Percentiles rank a stretch among this genome's conserved stretches.
Conservation (phyloP, 192 early-diverging fungal genomes). For the Backusella morwellensis region DNA sequence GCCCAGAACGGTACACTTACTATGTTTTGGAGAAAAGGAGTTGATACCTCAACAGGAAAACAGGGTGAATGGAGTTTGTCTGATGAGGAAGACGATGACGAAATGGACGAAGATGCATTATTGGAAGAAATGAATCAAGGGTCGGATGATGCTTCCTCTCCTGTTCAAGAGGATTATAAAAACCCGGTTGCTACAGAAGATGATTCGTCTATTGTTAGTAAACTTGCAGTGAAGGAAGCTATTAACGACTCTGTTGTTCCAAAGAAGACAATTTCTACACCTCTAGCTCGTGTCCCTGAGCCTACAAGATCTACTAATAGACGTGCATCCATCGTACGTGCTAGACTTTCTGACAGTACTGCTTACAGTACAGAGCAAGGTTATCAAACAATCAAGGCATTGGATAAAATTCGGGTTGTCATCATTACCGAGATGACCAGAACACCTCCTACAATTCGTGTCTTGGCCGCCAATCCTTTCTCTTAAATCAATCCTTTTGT, state of each 20-base stretch:
- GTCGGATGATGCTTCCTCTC: neutral
- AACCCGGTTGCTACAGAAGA: neutral
- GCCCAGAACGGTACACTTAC: slow-evolving; percentile 32
- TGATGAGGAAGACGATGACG: slow-evolving; percentile 45
- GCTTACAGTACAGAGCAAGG: slow-evolving; percentile 30
- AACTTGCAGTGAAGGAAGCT: neutral
- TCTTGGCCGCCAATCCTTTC: slow-evolving; percentile 50
- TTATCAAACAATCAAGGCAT: slow-evolving; percentile 43
- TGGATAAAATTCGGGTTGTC: slow-evolving; percentile 43
- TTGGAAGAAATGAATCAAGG: slow-evolving; percentile 12
- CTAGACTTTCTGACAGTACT: slow-evolving; percentile 18
- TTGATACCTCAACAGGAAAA: slow-evolving; percentile 25
- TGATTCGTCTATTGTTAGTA: neutral
- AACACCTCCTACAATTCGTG: slow-evolving; percentile 52
- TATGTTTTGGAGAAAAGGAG: slow-evolving; percentile 49
- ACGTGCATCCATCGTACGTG: slow-evolving; percentile 20
- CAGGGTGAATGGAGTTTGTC: slow-evolving; percentile 26
- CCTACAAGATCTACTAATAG: slow-evolving; percentile 15
- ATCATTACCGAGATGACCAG: slow-evolving; percentile 48
- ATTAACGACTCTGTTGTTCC: neutral
- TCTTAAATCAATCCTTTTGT: neutral
- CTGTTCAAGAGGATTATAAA: neutral
- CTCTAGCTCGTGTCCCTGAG: slow-evolving; percentile 5
- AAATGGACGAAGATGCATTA: slow-evolving; percentile 38
- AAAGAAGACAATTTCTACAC: neutral